These are phyloP conservation scores for Tremella fuciformis DNA, from an alignment of 768 basidiomycete genomes.

Conservation along the genomic window DNA sequence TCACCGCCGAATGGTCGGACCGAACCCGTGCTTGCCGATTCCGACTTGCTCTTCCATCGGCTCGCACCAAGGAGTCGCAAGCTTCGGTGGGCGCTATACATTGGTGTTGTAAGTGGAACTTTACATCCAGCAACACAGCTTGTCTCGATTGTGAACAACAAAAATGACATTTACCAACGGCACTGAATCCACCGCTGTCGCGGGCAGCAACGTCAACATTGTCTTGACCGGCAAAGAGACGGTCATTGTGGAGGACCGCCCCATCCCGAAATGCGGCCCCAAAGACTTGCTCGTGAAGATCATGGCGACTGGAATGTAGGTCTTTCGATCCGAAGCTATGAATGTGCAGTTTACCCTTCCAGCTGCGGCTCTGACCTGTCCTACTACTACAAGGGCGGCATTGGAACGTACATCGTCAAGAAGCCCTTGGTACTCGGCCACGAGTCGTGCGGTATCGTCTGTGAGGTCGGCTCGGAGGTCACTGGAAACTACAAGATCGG, in stretches of 20 bases:
- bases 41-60: no score
- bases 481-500: constrained; percentile 65
- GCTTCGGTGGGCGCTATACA: no score
- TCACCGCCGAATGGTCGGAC: no score
- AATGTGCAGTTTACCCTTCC: not conserved
- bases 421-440: constrained; percentile 33
- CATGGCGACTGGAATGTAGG: constrained; percentile 24
- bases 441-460: constrained; percentile 26
- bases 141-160: no score
- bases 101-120: no score
- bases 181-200: no score
- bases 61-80: no score
- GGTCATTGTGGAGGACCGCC: constrained; percentile 8
- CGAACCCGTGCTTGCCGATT: no score
- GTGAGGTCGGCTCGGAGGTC: constrained; percentile 25
- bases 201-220: no score
- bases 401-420: constrained; percentile 40
- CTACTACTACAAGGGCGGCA: constrained; percentile 31
- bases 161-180: no score
- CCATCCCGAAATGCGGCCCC: constrained; percentile 20
- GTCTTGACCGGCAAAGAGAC: constrained; percentile 11
- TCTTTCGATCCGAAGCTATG: not conserved
- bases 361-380: constrained; percentile 25
- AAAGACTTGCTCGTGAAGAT: constrained; percentile 21
- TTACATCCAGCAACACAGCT: no score